Conservation (phyloP, 805 yeast genomes). For the Isabelozyma heimii region DNA sequence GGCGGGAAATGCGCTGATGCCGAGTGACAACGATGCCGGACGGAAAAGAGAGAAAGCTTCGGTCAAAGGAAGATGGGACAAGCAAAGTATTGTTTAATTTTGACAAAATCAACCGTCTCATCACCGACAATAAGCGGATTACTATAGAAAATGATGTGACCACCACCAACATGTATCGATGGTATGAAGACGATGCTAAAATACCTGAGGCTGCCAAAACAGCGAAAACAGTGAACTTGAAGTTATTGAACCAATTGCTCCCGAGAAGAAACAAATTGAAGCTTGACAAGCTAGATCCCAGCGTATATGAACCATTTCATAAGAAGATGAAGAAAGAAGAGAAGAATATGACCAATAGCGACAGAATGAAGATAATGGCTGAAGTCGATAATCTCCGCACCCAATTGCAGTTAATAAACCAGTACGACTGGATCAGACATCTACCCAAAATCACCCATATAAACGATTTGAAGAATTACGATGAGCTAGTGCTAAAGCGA, state of each 20-base stretch:
- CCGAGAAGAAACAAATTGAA: conserved; percentile 19
- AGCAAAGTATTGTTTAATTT: conserved; percentile 28
- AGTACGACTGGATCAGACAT: conserved; percentile 46
- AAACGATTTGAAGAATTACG: conserved; percentile 42
- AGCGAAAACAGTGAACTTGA: conserved; percentile 6
- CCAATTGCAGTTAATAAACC: conserved; percentile 36
- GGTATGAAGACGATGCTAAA: conserved; percentile 9
- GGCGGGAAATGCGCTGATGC: not conserved
- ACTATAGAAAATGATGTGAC: conserved; percentile 4
- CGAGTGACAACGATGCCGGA: not conserved
- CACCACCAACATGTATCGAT: conserved; percentile 8
- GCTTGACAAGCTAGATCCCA: conserved; percentile 46
- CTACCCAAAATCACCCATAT: conserved; percentile 50
- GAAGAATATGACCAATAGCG: conserved; percentile 53
- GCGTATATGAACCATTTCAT: conserved; percentile 46
- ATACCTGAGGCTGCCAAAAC: conserved; percentile 5
- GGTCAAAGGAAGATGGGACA: conserved; percentile 4
- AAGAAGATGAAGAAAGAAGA: conserved; percentile 64
- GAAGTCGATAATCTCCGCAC: conserved; percentile 58
- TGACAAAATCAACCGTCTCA: conserved; percentile 25
- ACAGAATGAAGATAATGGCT: conserved; percentile 47
- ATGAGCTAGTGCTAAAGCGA: conserved; percentile 53
- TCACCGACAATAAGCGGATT: conserved; percentile 18
- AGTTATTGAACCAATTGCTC: conserved; percentile 5
- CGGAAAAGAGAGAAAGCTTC: not conserved